Conservation (phyloP, 495 filamentous ascomycete species). For the Emericellopsis terricola region DNA sequence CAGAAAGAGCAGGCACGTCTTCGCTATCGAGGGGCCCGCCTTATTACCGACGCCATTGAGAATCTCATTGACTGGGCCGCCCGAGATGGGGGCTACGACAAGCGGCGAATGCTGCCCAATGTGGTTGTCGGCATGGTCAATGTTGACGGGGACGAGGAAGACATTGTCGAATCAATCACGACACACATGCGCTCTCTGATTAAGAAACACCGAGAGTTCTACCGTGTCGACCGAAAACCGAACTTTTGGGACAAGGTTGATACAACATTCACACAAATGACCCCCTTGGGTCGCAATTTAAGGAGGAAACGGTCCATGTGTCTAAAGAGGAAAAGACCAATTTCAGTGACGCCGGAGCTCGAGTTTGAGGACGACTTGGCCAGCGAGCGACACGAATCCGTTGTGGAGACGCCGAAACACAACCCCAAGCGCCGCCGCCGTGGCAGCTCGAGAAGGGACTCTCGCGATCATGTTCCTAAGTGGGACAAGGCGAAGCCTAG, state of each 20-base stretch:
- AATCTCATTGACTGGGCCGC: conserved; percentile 2
- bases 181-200: neutral
- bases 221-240: neutral
- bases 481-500: neutral
- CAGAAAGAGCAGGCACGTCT: neutral
- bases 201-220: neutral
- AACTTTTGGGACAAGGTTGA: neutral
- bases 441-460: neutral
- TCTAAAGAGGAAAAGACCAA: too few relatives aligned
- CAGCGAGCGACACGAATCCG: too few relatives aligned
- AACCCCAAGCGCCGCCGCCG: neutral
- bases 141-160: neutral
- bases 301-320: neutral
- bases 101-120: neutral
- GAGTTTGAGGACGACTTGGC: too few relatives aligned
- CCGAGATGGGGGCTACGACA: conserved; percentile 2
- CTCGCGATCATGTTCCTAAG: neutral
- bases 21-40: neutral
- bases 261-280: neutral
- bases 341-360: neutral
- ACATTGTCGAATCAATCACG: neutral
- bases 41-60: neutral
- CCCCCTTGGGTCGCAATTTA: neutral
- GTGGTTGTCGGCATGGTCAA: conserved; percentile 2
- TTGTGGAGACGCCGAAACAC: neutral